A percentile compares a stretch with the other conserved stretches of the same genome.
phyloP scores from a whole-genome alignment of 1,139 yeast genomes.

The Yamadazyma siamensis region DNA sequence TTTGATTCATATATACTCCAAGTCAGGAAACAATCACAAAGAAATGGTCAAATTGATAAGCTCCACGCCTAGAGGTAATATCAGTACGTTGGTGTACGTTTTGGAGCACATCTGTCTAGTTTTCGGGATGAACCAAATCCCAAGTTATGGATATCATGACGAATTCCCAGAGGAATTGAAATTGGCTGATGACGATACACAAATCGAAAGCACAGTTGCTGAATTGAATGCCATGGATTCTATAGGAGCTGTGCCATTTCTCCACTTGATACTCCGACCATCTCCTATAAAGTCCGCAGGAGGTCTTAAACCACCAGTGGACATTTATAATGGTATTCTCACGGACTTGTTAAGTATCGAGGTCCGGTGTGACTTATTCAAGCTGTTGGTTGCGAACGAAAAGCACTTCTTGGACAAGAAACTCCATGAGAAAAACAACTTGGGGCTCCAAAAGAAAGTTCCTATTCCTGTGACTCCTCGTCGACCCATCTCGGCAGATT shows the following conservation, averaged over 20 bases:
- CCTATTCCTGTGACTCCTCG: conserved; percentile 17
- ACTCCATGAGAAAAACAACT: conserved; percentile 26
- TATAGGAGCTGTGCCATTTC: conserved; percentile 39
- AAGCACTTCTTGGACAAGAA: conserved; percentile 25
- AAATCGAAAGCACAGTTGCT: conserved; percentile 12
- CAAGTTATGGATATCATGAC: conserved; percentile 30
- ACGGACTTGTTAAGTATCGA: conserved; percentile 26
- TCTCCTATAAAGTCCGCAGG: conserved; percentile 31
- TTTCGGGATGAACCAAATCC: conserved; percentile 23
- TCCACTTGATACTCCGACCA: conserved; percentile 43
- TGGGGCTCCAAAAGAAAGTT: conserved; percentile 24
- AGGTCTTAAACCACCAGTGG: conserved; percentile 44
- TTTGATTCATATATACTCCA: conserved; percentile 22
- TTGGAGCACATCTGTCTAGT: conserved; percentile 33
- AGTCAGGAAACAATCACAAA: conserved; percentile 1
- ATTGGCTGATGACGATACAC: conserved; percentile 11
- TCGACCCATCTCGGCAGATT: conserved; percentile 8
- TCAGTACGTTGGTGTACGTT: conserved; percentile 34
- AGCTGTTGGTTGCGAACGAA: conserved; percentile 29
- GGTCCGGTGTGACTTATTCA: conserved; percentile 23
- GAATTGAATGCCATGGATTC: conserved; percentile 34
- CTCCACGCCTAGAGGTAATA: conserved; percentile 40
- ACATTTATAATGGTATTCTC: conserved; percentile 24
- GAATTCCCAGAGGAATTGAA: conserved; percentile 19
- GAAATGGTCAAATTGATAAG: conserved; percentile 28